phyloP scores from a whole-genome alignment of 805 yeast species.

The Pichia gijzeniarum region DNA sequence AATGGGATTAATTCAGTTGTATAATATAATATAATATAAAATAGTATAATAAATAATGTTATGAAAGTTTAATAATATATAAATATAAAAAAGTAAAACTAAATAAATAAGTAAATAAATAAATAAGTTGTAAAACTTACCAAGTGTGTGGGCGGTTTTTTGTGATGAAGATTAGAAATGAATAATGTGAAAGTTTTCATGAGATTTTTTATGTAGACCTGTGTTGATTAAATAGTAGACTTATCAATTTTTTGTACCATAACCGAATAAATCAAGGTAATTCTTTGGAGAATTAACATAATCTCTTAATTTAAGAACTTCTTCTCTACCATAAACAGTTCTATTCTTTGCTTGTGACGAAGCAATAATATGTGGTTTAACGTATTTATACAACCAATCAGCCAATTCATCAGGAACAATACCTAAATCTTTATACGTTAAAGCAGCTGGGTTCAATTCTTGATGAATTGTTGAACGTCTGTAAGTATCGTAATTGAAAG shows the following conservation, averaged over 20 bases:
- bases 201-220: background rate
- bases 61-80: background rate
- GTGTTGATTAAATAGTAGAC: background rate
- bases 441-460: slow-evolving; percentile 49
- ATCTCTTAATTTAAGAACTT: slow-evolving; percentile 30
- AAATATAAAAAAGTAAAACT: background rate
- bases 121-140: background rate
- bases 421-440: slow-evolving; percentile 65
- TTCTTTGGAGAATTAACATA: slow-evolving; percentile 33
- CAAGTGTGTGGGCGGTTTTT: background rate
- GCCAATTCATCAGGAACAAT: slow-evolving; percentile 50
- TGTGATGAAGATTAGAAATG: slow-evolving; percentile 1
- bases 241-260: slow-evolving; percentile 15
- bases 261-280: slow-evolving; percentile 27
- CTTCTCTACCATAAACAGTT: slow-evolving; percentile 34
- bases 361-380: slow-evolving; percentile 31
- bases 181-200: slow-evolving; percentile 3
- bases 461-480: slow-evolving; percentile 71
- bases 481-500: slow-evolving; percentile 61
- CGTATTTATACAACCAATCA: slow-evolving; percentile 42
- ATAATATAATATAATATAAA: too few species aligned
- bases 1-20: background rate
- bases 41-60: background rate
- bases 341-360: slow-evolving; percentile 33
- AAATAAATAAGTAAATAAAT: background rate